Evolutionary conservation across 352 stramenopile species (phyloP), one percentile per base, ranked within the genome.

Genomic region (Phytopythium sindhum): DNA sequence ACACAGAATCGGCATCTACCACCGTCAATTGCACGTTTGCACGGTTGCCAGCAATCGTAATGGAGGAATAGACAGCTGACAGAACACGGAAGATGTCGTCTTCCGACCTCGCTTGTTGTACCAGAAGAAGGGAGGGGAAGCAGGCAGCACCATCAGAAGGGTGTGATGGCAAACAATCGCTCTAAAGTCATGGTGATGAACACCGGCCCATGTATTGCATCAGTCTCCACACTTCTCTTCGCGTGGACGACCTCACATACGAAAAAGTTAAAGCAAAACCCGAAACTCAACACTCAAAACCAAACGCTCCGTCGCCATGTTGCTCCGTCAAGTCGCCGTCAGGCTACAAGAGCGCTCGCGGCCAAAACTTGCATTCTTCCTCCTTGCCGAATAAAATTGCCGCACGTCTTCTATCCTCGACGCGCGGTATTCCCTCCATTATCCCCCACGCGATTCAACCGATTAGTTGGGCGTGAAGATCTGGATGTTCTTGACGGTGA

Each of bases 401-500:
- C 48, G 28, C 48, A 14, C 48, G 48, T 19, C 48, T 55, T 39
- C 26, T 14, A 39, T 37, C 48, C 24, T n/a, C 48, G 29, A 55
- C 3, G 54, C 23, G 54, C 39, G 12, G 39, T 58, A 44, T 58
- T 58, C 31, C 50, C 31, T 31, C 51, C 17, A 33, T 11, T 9
- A 59, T 11, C 1, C 42, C 9, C 42, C 42, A 35, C 5, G 19
- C 52, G 19, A 28, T 1, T 4, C 24, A 26, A 53, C 23, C 23
- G n/a, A 56, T 50, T 84, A 84, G 68, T 83, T 84, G 63, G 79
- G 77, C 61, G 71, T 79, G 63, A 90, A 90, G 68, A 90, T 81
- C 72, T 88, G 75, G 67, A 90, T 81, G 68, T 90, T 86, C 60
- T 73, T 90, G 57, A 89, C 77, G 55, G 81, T 88, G 70, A 90